phyloP scores from a whole-genome alignment of 371 early-diverging fungal genomes.

The Parasitella parasitica region DNA sequence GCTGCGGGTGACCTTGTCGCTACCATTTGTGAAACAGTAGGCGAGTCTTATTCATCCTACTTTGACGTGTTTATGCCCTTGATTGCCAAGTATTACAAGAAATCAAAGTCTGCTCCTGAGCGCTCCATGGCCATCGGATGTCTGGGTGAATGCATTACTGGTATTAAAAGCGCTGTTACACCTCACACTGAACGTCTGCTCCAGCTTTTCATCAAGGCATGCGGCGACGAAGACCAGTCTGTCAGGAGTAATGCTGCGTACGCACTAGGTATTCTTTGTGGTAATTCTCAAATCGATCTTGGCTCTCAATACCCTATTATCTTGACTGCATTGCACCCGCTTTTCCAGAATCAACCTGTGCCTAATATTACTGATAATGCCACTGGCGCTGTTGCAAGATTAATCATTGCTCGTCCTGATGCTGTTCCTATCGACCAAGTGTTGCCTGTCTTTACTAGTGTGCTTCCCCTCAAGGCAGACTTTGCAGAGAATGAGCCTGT shows the following conservation, averaged over 20 bases:
- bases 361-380: slow-evolving; percentile 86
- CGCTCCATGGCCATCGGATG: slow-evolving; percentile 90
- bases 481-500: slow-evolving; percentile 80
- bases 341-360: slow-evolving; percentile 64
- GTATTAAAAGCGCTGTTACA: slow-evolving; percentile 72
- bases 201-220: slow-evolving; percentile 65
- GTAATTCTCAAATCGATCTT: slow-evolving; percentile 69
- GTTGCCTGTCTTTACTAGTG: slow-evolving; percentile 70
- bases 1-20: slow-evolving; percentile 84
- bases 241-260: slow-evolving; percentile 87
- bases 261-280: slow-evolving; percentile 76
- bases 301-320: slow-evolving; percentile 70
- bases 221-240: slow-evolving; percentile 77
- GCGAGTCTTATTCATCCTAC: slow-evolving; percentile 69
- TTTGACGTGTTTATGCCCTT: slow-evolving; percentile 80
- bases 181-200: slow-evolving; percentile 73
- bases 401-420: slow-evolving; percentile 59
- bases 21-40: slow-evolving; percentile 72
- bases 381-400: slow-evolving; percentile 38
- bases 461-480: slow-evolving; percentile 77
- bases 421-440: slow-evolving; percentile 75
- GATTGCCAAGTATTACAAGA: slow-evolving; percentile 80
- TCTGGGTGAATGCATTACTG: slow-evolving; percentile 79
- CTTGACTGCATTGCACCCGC: slow-evolving; percentile 70
- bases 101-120: slow-evolving; percentile 69